Evolutionary conservation across 306 rosid species (phyloP).

Genomic region (Cucurbita argyrosperma): DNA sequence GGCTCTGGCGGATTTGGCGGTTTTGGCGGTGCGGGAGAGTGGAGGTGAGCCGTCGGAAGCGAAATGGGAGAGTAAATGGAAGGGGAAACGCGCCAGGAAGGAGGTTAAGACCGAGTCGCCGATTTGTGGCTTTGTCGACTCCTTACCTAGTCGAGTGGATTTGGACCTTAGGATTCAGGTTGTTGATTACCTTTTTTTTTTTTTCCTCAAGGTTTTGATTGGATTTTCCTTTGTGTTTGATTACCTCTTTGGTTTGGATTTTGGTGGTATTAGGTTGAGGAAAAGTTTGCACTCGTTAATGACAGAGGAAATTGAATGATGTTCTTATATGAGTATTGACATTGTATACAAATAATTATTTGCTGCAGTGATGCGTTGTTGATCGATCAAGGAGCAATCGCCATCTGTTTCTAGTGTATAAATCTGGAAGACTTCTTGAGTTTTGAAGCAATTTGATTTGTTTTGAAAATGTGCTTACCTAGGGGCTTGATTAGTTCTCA

Average conservation of each 20-base stretch:
- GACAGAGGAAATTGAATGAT: background rate
- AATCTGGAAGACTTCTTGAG: background rate
- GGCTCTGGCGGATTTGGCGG: slow-evolving; percentile 69
- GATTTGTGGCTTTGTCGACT: slow-evolving; percentile 14
- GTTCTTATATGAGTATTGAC: background rate
- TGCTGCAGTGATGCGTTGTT: background rate
- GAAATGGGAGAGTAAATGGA: slow-evolving; percentile 25
- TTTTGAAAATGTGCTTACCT: background rate
- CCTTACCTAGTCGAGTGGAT: slow-evolving; percentile 20
- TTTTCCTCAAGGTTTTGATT: background rate
- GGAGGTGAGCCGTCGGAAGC: slow-evolving; percentile 11
- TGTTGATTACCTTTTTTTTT: background rate
- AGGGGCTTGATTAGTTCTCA: background rate
- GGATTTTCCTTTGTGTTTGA: background rate
- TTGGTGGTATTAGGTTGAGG: background rate
- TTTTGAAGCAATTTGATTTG: background rate
- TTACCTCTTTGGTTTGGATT: background rate
- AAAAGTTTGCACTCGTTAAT: background rate
- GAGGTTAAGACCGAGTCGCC: slow-evolving; percentile 34
- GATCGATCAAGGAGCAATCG: background rate
- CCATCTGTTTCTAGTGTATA: background rate
- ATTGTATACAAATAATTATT: background rate
- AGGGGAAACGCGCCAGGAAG: slow-evolving; percentile 16
- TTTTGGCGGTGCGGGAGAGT: slow-evolving; percentile 37
- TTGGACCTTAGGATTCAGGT: slow-evolving; percentile 20